Evolutionary conservation across 495 filamentous ascomycete genomes (phyloP).

Genomic region (Xylaria telfairii): DNA sequence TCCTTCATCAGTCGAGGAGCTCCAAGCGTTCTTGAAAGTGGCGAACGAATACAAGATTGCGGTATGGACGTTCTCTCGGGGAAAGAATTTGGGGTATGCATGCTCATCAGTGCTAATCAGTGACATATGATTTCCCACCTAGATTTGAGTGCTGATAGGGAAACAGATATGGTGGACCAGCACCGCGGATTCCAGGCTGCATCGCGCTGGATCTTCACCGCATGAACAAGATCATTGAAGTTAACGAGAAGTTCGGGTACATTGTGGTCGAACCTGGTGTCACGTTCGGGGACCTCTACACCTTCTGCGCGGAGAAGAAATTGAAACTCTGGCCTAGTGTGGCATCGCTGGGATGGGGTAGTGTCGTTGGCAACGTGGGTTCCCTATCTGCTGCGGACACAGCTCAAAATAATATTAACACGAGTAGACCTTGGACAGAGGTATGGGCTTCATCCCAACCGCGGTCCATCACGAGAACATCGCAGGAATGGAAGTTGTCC

Average conservation of each 20-base stretch:
- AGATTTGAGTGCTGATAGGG: constrained; percentile 6
- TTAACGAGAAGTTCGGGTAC: constrained; percentile 60
- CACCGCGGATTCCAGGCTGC: constrained; percentile 57
- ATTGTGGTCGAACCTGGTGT: constrained; percentile 64
- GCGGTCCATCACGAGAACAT: constrained; percentile 57
- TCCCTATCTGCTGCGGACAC: neutral
- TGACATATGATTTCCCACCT: neutral
- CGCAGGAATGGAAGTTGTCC: constrained; percentile 57
- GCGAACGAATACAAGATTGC: constrained; percentile 57
- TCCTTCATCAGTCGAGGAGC: constrained; percentile 47
- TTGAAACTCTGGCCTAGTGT: constrained; percentile 61
- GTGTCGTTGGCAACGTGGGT: constrained; percentile 60
- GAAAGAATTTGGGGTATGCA: constrained; percentile 54
- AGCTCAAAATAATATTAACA: constrained; percentile 1
- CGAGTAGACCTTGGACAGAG: constrained; percentile 47
- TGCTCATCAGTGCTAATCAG: neutral
- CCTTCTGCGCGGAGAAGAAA: constrained; percentile 54
- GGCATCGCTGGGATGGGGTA: constrained; percentile 64
- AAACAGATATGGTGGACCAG: constrained; percentile 62
- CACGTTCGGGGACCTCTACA: constrained; percentile 59
- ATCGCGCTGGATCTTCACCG: constrained; percentile 61
- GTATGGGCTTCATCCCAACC: constrained; percentile 53
- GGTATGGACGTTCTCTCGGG: constrained; percentile 57
- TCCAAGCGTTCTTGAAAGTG: constrained; percentile 47
- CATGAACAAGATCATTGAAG: constrained; percentile 62